Evolutionary conservation across 768 basidiomycete genomes (phyloP).

Genomic region (Pleurotus eryngii): DNA sequence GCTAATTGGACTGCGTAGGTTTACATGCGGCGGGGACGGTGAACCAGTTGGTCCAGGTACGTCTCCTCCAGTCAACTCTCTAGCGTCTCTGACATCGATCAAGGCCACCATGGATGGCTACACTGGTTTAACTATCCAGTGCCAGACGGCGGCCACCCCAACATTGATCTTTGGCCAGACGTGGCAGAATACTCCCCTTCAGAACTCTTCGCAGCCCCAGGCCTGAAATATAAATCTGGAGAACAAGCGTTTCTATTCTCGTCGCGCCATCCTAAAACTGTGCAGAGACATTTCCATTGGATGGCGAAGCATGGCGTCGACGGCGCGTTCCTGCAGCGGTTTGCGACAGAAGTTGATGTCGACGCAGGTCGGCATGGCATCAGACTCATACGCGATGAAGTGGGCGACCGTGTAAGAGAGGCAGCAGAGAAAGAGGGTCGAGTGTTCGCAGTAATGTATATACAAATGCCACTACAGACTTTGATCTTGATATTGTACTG

Average conservation of each 20-base stretch:
- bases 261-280: slow-evolving; percentile 71
- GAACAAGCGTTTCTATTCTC: slow-evolving; percentile 73
- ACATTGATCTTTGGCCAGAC: slow-evolving; percentile 80
- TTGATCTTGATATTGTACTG: slow-evolving; percentile 1
- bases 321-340: slow-evolving; percentile 80
- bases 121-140: slow-evolving; percentile 80
- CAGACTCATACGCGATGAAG: slow-evolving; percentile 64
- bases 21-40: slow-evolving; percentile 68
- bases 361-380: slow-evolving; percentile 54
- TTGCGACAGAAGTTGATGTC: slow-evolving; percentile 64
- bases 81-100: background rate
- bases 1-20: slow-evolving; percentile 41
- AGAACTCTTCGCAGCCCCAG: slow-evolving; percentile 69
- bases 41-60: slow-evolving; percentile 60
- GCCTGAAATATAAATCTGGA: slow-evolving; percentile 53
- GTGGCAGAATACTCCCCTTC: slow-evolving; percentile 65
- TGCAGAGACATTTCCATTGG: slow-evolving; percentile 75
- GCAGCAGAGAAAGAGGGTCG: slow-evolving; percentile 80
- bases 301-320: slow-evolving; percentile 82
- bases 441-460: slow-evolving; percentile 84
- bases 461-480: slow-evolving; percentile 20
- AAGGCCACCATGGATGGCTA: slow-evolving; percentile 81
- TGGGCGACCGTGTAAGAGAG: slow-evolving; percentile 66
- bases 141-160: slow-evolving; percentile 65
- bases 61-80: background rate